Conservation (phyloP, 179 eudicot genomes). For the Gypsophila paniculata region DNA sequence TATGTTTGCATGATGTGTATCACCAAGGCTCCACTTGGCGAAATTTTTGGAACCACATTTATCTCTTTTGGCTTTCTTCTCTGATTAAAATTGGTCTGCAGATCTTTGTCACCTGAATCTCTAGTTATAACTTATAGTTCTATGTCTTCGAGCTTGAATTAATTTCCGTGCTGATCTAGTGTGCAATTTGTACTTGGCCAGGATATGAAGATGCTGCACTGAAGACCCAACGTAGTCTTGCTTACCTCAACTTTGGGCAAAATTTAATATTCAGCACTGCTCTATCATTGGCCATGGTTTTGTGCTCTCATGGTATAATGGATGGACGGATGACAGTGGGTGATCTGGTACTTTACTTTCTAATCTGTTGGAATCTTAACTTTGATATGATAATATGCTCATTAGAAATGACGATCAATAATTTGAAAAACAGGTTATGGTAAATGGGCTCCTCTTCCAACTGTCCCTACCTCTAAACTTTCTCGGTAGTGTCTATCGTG, state of each 20-base stretch:
- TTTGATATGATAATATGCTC: slow-evolving; percentile 8
- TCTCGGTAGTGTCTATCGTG: slow-evolving; percentile 98
- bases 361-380: slow-evolving; percentile 3
- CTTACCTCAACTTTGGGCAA: slow-evolving; percentile 87
- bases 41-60: background rate
- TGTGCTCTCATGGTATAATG: slow-evolving; percentile 81
- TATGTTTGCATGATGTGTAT: slow-evolving; percentile 5
- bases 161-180: slow-evolving; percentile 14
- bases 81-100: background rate
- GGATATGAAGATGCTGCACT: slow-evolving; percentile 97
- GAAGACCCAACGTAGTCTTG: slow-evolving; percentile 95
- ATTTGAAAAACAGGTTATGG: slow-evolving; percentile 73
- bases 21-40: background rate
- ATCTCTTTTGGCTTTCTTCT: background rate
- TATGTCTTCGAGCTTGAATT: background rate
- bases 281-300: slow-evolving; percentile 82
- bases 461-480: slow-evolving; percentile 92
- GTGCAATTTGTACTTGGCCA: slow-evolving; percentile 27
- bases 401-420: slow-evolving; percentile 4
- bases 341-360: slow-evolving; percentile 63
- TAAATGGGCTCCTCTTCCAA: slow-evolving; percentile 94
- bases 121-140: background rate
- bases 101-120: slow-evolving; percentile 6
- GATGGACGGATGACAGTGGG: slow-evolving; percentile 84
- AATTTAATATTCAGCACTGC: slow-evolving; percentile 77